These are phyloP conservation scores for Babesia caballi DNA, from an alignment of 169 alveolate species.

Conservation along the genomic window DNA sequence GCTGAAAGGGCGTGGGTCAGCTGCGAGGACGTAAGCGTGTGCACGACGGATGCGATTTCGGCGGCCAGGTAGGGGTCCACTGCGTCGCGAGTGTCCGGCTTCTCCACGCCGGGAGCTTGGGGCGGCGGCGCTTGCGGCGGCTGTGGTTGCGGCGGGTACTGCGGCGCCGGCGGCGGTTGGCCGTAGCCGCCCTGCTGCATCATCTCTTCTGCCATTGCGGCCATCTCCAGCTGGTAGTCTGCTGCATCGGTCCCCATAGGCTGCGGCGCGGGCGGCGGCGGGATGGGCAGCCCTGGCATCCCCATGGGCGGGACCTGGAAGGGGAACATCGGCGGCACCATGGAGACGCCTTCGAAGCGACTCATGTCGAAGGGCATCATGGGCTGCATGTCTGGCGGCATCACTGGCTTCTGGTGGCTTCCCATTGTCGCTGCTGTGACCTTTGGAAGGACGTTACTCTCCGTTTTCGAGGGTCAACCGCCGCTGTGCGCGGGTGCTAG, in stretches of 20 bases:
- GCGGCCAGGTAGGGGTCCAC: constrained; percentile 66
- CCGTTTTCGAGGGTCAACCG: too few species aligned
- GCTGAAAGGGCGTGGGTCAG: constrained; percentile 48
- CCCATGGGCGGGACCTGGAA: constrained; percentile 21
- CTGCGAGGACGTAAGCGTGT: constrained; percentile 63
- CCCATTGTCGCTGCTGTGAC: background rate
- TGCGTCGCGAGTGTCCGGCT: background rate
- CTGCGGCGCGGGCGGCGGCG: constrained; percentile 39
- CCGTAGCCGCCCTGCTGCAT: constrained; percentile 19
- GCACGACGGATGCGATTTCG: constrained; percentile 62
- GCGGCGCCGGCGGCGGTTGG: constrained; percentile 24
- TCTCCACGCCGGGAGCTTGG: background rate
- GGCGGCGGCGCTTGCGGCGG: constrained; percentile 27
- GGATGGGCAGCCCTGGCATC: constrained; percentile 30
- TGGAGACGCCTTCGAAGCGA: constrained; percentile 1
- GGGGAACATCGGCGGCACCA: constrained; percentile 29
- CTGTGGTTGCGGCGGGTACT: background rate
- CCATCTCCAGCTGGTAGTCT: constrained; percentile 30
- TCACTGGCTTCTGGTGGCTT: background rate
- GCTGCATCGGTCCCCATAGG: background rate
- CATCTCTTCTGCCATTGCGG: constrained; percentile 30
- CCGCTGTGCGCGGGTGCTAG: too few species aligned
- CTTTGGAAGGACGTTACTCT: too few species aligned
- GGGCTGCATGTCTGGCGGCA: constrained; percentile 20
- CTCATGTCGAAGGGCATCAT: constrained; percentile 38